Conservation (phyloP, 495 filamentous ascomycete genomes). For the Penicillium egyptiacum region DNA sequence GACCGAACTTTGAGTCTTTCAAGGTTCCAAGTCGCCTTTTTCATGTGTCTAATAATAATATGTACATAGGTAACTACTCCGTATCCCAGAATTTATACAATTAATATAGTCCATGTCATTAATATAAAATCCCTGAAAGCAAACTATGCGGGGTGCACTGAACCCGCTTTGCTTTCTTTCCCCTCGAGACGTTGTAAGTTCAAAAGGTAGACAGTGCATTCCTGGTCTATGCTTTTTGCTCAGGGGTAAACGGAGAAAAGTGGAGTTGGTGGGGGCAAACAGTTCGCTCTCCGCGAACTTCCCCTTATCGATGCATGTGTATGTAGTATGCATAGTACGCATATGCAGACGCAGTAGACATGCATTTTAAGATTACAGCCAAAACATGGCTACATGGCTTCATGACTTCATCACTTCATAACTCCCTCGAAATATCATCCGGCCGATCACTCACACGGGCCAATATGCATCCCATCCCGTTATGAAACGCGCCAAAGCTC, state of each 20-base stretch:
- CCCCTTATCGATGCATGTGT: not conserved
- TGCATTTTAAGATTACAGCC: not conserved
- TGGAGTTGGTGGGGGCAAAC: slow-evolving; percentile 3
- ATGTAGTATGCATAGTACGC: not conserved
- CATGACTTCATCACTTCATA: not conserved
- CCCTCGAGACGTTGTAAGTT: not conserved
- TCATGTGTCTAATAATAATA: too few species aligned
- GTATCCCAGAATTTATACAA: too few species aligned
- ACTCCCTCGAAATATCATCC: not conserved
- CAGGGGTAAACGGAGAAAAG: slow-evolving; percentile 5
- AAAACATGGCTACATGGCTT: not conserved
- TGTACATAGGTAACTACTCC: too few species aligned
- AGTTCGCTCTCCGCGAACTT: not conserved
- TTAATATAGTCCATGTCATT: not conserved
- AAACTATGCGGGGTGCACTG: slow-evolving; percentile 17
- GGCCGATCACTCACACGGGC: slow-evolving; percentile 25
- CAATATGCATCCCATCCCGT: slow-evolving; percentile 26
- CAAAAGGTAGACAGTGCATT: not conserved
- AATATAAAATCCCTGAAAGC: not conserved
- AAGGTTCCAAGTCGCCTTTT: too few species aligned
- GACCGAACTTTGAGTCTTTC: slow-evolving; percentile 1
- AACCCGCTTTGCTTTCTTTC: not conserved
- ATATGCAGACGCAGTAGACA: not conserved
- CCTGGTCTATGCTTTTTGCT: slow-evolving; percentile 9
- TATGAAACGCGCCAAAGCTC: slow-evolving; percentile 28